Evolutionary conservation across 2,329 filamentous ascomycete genomes (phyloP).

Genomic region (Trichophyton mentagrophytes): DNA sequence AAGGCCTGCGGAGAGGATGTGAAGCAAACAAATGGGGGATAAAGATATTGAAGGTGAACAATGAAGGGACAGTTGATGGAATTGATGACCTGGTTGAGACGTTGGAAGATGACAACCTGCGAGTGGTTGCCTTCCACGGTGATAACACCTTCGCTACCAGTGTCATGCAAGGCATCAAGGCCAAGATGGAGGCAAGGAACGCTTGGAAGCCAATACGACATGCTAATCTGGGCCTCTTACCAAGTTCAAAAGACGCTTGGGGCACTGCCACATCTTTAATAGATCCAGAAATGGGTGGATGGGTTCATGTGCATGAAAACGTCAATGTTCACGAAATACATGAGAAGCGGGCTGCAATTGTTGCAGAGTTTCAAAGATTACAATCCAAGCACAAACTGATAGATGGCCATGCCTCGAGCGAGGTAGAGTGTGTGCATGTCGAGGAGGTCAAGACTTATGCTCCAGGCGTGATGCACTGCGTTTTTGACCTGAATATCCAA

Average conservation of each 20-base stretch:
- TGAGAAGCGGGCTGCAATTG: conserved; percentile 26
- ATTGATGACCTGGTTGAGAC: conserved; percentile 23
- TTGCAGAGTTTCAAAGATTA: conserved; percentile 27
- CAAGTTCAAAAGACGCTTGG: conserved; percentile 40
- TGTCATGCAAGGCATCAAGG: conserved; percentile 25
- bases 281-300: conserved; percentile 37
- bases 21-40: conserved; percentile 54
- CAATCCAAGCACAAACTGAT: conserved; percentile 6
- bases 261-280: conserved; percentile 36
- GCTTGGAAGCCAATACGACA: conserved; percentile 36
- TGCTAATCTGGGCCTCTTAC: conserved; percentile 47
- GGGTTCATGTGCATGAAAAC: conserved; percentile 51
- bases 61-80: conserved; percentile 21
- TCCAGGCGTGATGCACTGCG: conserved; percentile 48
- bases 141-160: conserved; percentile 47
- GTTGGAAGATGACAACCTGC: conserved; percentile 32
- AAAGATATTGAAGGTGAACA: conserved; percentile 37
- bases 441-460: conserved; percentile 49
- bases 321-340: conserved; percentile 37
- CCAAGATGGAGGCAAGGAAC: conserved; percentile 21
- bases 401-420: background rate
- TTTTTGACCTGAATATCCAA: conserved; percentile 41
- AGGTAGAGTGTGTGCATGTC: conserved; percentile 28
- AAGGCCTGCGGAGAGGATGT: conserved; percentile 68
- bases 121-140: conserved; percentile 56